phyloP scores from a whole-genome alignment of 768 basidiomycete genomes.

The Lyophyllum atratum region DNA sequence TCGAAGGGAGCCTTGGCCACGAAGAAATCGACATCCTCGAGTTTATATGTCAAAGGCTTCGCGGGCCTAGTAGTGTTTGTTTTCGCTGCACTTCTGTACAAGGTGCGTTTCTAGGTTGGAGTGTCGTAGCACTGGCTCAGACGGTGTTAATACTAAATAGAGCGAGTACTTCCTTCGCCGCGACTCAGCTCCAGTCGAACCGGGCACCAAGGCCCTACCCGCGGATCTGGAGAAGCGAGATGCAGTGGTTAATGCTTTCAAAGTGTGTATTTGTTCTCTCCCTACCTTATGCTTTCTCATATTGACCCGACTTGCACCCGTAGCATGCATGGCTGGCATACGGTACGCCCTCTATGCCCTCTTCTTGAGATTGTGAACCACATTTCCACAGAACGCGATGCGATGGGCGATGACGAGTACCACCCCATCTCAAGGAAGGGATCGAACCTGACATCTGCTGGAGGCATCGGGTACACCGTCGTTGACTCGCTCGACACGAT shows the following conservation, averaged over 20 bases:
- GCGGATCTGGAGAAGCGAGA: slow-evolving; percentile 66
- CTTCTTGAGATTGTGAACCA: not conserved
- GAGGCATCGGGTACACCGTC: slow-evolving; percentile 90
- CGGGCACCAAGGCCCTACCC: slow-evolving; percentile 12
- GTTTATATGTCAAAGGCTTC: slow-evolving; percentile 1
- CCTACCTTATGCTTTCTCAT: not conserved
- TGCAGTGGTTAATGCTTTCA: slow-evolving; percentile 78
- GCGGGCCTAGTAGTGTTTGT: slow-evolving; percentile 10
- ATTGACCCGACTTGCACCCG: not conserved
- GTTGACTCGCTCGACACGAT: slow-evolving; percentile 89
- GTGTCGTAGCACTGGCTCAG: not conserved
- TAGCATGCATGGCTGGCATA: slow-evolving; percentile 90
- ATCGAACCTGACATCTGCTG: slow-evolving; percentile 73
- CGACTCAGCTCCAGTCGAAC: not conserved
- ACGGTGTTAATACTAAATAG: not conserved
- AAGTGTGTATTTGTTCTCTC: slow-evolving; percentile 44
- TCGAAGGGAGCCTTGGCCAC: not conserved
- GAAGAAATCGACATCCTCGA: not conserved
- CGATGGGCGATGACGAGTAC: slow-evolving; percentile 93
- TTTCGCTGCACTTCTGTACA: slow-evolving; percentile 12
- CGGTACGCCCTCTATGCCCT: slow-evolving; percentile 35
- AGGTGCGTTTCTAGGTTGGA: not conserved
- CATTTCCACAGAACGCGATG: slow-evolving; percentile 75
- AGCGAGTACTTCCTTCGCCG: slow-evolving; percentile 3
- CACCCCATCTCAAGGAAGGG: slow-evolving; percentile 80